Percentiles rank a stretch among this genome's conserved stretches.
These are phyloP conservation scores for Limnanthes douglasii DNA, from an alignment of 345 rosid genomes.

Conservation along the genomic window DNA sequence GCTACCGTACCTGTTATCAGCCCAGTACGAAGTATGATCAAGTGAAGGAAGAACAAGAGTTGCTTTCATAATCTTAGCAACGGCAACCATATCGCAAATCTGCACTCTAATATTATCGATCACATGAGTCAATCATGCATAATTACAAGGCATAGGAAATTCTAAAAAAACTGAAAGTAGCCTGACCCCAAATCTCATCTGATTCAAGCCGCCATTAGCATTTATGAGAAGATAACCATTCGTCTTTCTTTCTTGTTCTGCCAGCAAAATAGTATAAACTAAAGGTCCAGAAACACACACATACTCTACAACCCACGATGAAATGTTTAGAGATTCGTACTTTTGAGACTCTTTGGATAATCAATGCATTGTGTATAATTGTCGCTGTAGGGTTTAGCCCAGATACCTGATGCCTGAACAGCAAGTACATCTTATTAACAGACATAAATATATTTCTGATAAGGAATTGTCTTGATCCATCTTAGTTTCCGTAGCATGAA, in stretches of 20 bases:
- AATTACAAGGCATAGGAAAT: constrained; percentile 6
- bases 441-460: not conserved
- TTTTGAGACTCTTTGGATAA: constrained; percentile 33
- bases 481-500: no score
- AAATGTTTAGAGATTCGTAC: constrained; percentile 18
- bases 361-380: constrained; percentile 70
- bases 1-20: constrained; percentile 56
- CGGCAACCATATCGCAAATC: constrained; percentile 97
- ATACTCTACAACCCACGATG: constrained; percentile 1
- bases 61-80: constrained; percentile 83
- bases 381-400: constrained; percentile 75
- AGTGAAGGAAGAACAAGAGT: constrained; percentile 89
- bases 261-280: constrained; percentile 9
- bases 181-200: constrained; percentile 99
- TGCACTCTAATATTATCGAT: constrained; percentile 51
- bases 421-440: constrained; percentile 9
- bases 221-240: constrained; percentile 78
- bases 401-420: constrained; percentile 59
- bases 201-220: constrained; percentile 97
- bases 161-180: constrained; percentile 21
- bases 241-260: constrained; percentile 60
- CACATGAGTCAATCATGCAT: constrained; percentile 20
- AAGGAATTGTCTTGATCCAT: no score
- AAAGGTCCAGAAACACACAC: not conserved
- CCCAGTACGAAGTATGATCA: constrained; percentile 90